Evolutionary conservation across 2,329 filamentous ascomycete genomes (phyloP), one percentile per base, ranked within the genome.

Genomic region (Sporothrix sp.): DNA sequence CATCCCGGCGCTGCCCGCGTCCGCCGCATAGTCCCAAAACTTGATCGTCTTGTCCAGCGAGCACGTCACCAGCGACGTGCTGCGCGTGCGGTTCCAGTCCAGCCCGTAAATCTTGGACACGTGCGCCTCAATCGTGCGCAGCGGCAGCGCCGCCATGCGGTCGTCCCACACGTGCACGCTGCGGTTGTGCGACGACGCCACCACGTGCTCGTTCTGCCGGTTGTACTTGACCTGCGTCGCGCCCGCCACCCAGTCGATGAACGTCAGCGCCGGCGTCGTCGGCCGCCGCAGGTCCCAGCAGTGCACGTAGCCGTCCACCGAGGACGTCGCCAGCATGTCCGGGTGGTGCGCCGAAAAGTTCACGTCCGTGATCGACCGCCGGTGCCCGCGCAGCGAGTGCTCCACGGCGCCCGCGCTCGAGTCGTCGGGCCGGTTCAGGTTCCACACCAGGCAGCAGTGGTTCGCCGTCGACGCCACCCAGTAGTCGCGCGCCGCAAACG

Each of bases 191-290:
- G 90, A 88, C 27, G 90, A 95, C 18, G 91, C 91, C 43, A 96
- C 72, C 25, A 95, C 81, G 62, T 93, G 81, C n/a, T 84, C 75
- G 60, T 95, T 82, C 63, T 91, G 86, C 23, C 90, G 80, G 62
- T 90, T 95, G 75, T 87, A 96, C 67, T 96, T 96, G 56, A 96
- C 90, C 64, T 96, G 91, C 1, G 90, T 95, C 10, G 89, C 90
- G 37, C 90, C 90, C 27, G 89, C 88, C 62, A 89, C 87, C 86
- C 89, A 96, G 68, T 96, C 89, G 54, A 85, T 91, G 62, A 93
- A 95, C 0, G 83, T 87, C 51, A 90, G 73, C 9, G 79, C 85
- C 7, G 88, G 87, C 57, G 84, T 79, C 37, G 76, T 75, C 0
- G 88, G 83, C 46, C 78, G 76, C 32, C 90, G 79, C 40, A 96